Evolutionary conservation across 768 basidiomycete species (phyloP).

Genomic region (Xerocomellus amylosporus): DNA sequence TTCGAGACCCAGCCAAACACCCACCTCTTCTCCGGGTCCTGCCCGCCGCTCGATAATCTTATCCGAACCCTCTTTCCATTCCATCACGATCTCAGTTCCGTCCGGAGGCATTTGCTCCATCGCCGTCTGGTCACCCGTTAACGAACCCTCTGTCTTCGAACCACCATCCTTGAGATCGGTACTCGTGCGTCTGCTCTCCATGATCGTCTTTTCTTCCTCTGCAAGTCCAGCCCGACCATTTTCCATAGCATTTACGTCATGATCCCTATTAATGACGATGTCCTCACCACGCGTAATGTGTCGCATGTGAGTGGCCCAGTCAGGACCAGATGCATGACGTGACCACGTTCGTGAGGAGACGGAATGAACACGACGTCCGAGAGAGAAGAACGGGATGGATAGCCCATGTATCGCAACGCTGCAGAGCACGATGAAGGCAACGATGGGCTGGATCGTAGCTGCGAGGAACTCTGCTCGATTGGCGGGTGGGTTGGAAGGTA

Average conservation of each 20-base stretch:
- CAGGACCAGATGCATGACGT: constrained; percentile 66
- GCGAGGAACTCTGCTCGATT: constrained; percentile 65
- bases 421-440: constrained; percentile 90
- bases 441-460: constrained; percentile 85
- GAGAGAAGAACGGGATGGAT: constrained; percentile 92
- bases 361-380: constrained; percentile 87
- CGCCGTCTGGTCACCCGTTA: constrained; percentile 14
- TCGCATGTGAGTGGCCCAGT: constrained; percentile 80
- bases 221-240: constrained; percentile 36
- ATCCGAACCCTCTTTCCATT: constrained; percentile 74
- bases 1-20: constrained; percentile 24
- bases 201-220: constrained; percentile 29
- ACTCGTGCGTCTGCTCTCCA: constrained; percentile 26
- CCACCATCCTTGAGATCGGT: constrained; percentile 6
- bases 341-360: constrained; percentile 83
- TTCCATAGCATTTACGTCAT: constrained; percentile 46
- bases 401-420: constrained; percentile 87
- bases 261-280: constrained; percentile 84
- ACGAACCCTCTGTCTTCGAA: constrained; percentile 9
- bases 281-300: constrained; percentile 69
- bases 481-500: constrained; percentile 42
- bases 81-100: constrained; percentile 38
- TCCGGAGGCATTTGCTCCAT: constrained; percentile 45
- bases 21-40: constrained; percentile 67
- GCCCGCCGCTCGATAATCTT: constrained; percentile 58